Evolutionary conservation across 2,329 filamentous ascomycete species (phyloP).

Genomic region (Geosmithia flava): DNA sequence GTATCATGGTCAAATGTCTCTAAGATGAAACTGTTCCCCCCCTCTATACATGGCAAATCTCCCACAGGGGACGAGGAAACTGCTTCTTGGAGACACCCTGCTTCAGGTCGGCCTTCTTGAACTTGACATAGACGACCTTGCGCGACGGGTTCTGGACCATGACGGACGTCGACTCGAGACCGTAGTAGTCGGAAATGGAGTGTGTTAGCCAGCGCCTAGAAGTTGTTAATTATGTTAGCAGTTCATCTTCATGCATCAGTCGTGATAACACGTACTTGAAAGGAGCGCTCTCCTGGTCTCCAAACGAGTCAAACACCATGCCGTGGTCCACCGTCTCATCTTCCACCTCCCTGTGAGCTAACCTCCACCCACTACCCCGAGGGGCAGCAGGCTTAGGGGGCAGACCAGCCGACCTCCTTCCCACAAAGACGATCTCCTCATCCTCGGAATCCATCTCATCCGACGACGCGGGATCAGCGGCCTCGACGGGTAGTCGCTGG

Average conservation of each 20-base stretch:
- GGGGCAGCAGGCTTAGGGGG: constrained; percentile 21
- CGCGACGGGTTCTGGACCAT: constrained; percentile 58
- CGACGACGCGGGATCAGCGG: constrained; percentile 7
- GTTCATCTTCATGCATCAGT: not conserved
- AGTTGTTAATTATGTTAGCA: not conserved
- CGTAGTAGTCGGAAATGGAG: constrained; percentile 85
- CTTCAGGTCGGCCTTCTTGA: constrained; percentile 35
- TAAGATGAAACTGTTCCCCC: not conserved
- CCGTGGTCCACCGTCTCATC: constrained; percentile 48
- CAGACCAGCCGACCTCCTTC: constrained; percentile 25
- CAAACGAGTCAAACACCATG: constrained; percentile 70
- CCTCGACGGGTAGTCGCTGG: constrained; percentile 13
- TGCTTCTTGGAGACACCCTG: constrained; percentile 15
- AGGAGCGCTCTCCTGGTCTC: constrained; percentile 61
- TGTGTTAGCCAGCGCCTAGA: constrained; percentile 81
- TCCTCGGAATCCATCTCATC: constrained; percentile 36
- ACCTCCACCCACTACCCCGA: constrained; percentile 25
- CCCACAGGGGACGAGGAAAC: constrained; percentile 52
- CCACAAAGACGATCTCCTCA: constrained; percentile 88
- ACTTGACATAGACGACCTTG: constrained; percentile 72
- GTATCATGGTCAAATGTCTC: not conserved
- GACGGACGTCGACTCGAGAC: constrained; percentile 71
- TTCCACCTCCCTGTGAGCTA: constrained; percentile 36
- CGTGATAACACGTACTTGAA: constrained; percentile 57
- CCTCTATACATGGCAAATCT: constrained; percentile 31